Evolutionary conservation across 2,329 filamentous ascomycete genomes (phyloP).

Genomic region (Fusarium domesticum): DNA sequence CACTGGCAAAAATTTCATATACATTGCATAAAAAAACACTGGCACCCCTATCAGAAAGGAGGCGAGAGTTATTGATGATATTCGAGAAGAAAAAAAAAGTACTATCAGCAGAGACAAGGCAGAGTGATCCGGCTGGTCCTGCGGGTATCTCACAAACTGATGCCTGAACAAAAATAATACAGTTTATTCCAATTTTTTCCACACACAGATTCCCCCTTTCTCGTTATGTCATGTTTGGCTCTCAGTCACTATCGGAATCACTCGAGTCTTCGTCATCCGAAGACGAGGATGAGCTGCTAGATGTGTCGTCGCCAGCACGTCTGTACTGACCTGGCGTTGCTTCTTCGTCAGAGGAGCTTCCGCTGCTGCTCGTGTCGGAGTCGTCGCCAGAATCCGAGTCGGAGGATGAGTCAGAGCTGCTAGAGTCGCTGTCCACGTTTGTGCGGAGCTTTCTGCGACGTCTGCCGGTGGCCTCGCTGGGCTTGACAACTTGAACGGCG

Average conservation of each 20-base stretch:
- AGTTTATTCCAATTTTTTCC: constrained; percentile 24
- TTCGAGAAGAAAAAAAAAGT: constrained; percentile 7
- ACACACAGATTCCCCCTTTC: constrained; percentile 8
- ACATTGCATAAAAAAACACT: too few relatives aligned
- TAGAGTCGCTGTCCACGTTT: constrained; percentile 40
- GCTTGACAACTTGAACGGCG: constrained; percentile 36
- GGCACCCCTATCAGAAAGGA: too few relatives aligned
- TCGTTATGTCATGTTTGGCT: constrained; percentile 4
- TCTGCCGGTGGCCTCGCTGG: constrained; percentile 49
- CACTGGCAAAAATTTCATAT: too few relatives aligned
- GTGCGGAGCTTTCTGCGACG: constrained; percentile 52
- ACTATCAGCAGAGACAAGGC: constrained; percentile 8
- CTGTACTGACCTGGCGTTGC: constrained; percentile 26
- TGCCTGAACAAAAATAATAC: constrained; percentile 19
- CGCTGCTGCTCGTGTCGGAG: constrained; percentile 35
- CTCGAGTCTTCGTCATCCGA: constrained; percentile 15
- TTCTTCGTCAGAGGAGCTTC: constrained; percentile 34
- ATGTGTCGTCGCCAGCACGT: constrained; percentile 33
- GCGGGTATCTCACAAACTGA: constrained; percentile 25
- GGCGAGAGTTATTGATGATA: constrained; percentile 1
- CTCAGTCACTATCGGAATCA: constrained; percentile 22
- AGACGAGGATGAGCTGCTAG: constrained; percentile 39
- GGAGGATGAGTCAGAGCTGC: constrained; percentile 35
- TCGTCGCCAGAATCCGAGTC: constrained; percentile 34
- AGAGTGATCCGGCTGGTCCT: constrained; percentile 13